phyloP scores from a whole-genome alignment of 2,329 filamentous ascomycete genomes.

The Chalara sp. region DNA sequence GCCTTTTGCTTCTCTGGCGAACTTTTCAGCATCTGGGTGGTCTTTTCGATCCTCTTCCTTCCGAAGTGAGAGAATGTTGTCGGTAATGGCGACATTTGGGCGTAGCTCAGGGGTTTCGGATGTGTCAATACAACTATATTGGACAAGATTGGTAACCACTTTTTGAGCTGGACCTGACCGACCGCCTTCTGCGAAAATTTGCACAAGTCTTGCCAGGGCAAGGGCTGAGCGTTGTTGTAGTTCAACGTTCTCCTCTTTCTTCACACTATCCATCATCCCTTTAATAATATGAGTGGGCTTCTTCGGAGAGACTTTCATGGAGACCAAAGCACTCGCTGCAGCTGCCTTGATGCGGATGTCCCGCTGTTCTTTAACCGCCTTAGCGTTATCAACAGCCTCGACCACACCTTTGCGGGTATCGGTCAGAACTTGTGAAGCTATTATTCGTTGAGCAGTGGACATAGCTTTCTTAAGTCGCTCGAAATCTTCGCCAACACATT shows the following conservation, averaged over 20 bases:
- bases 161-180: conserved; percentile 88
- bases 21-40: conserved; percentile 83
- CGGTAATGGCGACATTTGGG: conserved; percentile 70
- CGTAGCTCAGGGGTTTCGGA: conserved; percentile 95
- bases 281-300: conserved; percentile 92
- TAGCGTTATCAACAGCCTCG: conserved; percentile 73
- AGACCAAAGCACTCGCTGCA: conserved; percentile 79
- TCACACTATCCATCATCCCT: conserved; percentile 96
- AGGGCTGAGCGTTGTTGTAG: conserved; percentile 81
- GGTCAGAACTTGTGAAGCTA: conserved; percentile 69
- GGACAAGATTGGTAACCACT: conserved; percentile 89
- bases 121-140: conserved; percentile 96
- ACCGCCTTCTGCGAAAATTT: conserved; percentile 73
- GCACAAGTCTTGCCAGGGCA: conserved; percentile 79
- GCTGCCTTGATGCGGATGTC: conserved; percentile 83
- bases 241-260: conserved; percentile 85
- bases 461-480: conserved; percentile 85
- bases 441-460: conserved; percentile 79
- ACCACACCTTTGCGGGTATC: conserved; percentile 69
- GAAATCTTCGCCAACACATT: conserved; percentile 78
- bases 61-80: conserved; percentile 82
- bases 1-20: conserved; percentile 80
- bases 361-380: conserved; percentile 68
- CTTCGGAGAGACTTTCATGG: conserved; percentile 83
- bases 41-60: conserved; percentile 97